Conservation (phyloP, 2,329 filamentous ascomycete species). For the Trichocomaceae sp. region DNA sequence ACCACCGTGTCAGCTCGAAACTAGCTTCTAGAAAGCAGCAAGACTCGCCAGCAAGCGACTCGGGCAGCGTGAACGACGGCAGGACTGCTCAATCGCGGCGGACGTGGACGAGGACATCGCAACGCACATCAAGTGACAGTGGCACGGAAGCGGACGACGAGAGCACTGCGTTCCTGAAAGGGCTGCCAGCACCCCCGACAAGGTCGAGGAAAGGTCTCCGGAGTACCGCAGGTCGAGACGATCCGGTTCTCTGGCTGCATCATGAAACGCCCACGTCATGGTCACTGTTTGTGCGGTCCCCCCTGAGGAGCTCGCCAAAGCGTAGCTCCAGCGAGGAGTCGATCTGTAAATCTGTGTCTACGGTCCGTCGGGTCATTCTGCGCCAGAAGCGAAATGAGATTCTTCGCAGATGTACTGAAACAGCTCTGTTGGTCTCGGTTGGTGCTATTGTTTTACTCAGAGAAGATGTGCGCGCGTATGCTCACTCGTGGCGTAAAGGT, state of each 20-base stretch:
- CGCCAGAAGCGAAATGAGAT: slow-evolving; percentile 36
- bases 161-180: slow-evolving; percentile 66
- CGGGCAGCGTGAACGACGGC: neutral
- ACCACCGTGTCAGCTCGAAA: slow-evolving; percentile 44
- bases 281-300: slow-evolving; percentile 27
- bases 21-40: slow-evolving; percentile 44
- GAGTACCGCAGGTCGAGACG: slow-evolving; percentile 26
- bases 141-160: slow-evolving; percentile 95
- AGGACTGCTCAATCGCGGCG: slow-evolving; percentile 12
- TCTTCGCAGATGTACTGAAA: slow-evolving; percentile 48
- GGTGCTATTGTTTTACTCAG: slow-evolving; percentile 39
- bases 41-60: slow-evolving; percentile 24
- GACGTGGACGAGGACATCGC: slow-evolving; percentile 40
- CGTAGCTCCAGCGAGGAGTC: slow-evolving; percentile 28
- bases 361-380: slow-evolving; percentile 15
- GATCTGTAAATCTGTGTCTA: neutral
- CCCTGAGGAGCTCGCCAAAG: slow-evolving; percentile 21
- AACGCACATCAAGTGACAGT: slow-evolving; percentile 69
- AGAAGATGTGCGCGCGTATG: slow-evolving; percentile 25
- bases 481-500: slow-evolving; percentile 36
- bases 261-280: slow-evolving; percentile 22
- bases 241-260: slow-evolving; percentile 25
- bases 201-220: slow-evolving; percentile 70
- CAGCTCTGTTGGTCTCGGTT: slow-evolving; percentile 48
- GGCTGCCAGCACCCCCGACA: slow-evolving; percentile 70